A percentile compares a stretch with the other conserved stretches of the same genome.
These are phyloP conservation scores for Antrodiella citrinella DNA, from an alignment of 768 basidiomycete species.

Conservation along the genomic window DNA sequence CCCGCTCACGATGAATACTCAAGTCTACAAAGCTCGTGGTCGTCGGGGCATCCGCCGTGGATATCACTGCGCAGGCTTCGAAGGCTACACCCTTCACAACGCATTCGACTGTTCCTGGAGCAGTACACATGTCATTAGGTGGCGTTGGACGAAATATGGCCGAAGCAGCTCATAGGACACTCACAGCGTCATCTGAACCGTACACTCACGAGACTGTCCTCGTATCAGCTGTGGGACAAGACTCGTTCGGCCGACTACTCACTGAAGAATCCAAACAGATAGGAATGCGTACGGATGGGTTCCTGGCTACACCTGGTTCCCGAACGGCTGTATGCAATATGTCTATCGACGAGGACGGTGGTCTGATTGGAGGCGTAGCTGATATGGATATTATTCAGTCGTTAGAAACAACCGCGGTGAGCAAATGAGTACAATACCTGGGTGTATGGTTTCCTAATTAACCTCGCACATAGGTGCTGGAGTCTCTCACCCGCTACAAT, in stretches of 20 bases:
- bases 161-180: conserved; percentile 72
- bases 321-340: conserved; percentile 83
- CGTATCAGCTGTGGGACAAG: conserved; percentile 69
- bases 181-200: conserved; percentile 25
- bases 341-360: conserved; percentile 64
- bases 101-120: conserved; percentile 76
- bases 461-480: conserved; percentile 34
- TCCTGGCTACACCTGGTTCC: conserved; percentile 33
- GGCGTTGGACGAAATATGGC: conserved; percentile 96
- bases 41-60: conserved; percentile 83
- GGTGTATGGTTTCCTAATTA: background rate
- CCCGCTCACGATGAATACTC: no score
- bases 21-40: conserved; percentile 45
- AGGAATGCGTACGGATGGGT: conserved; percentile 81
- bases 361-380: conserved; percentile 78
- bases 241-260: conserved; percentile 68
- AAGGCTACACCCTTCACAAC: conserved; percentile 29
- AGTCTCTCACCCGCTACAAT: conserved; percentile 35
- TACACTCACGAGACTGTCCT: conserved; percentile 39
- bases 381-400: conserved; percentile 73
- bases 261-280: conserved; percentile 42
- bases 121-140: conserved; percentile 63
- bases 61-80: conserved; percentile 62
- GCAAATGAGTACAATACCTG: no score
- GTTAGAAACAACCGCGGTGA: conserved; percentile 40